Base-by-base conservation (phyloP, 495 filamentous ascomycete species). In the Gamarada debralockiae region DNA sequence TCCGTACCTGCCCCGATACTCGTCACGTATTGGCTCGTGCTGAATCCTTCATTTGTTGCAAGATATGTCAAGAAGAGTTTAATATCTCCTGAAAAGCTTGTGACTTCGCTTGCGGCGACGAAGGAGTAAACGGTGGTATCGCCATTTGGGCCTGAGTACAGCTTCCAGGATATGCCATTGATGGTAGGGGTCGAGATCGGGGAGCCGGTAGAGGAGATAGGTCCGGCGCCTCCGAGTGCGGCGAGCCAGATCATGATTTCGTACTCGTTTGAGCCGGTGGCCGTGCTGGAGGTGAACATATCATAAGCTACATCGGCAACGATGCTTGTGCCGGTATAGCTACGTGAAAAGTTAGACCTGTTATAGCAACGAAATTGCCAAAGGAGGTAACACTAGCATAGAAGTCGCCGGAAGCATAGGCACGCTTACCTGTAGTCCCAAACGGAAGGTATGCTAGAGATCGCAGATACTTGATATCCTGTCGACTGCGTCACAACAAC, bases 221-320 rank as follows among this genome's bases (percentile, higher is more conserved):
- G 80, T 10, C 80, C 81, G 3, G 83, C 80, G 42, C 78, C 81
- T 27, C 81, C 82, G 51, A 79, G 65, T 23, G 78, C 76, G 3
- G 68, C 81, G 20, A 86, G 74, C 84, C 84, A 88, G 59, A 88
- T 71, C 84, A 88, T 88, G 63, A 88, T 73, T 65, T 88, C 84
- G 64, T 84, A 85, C 59, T 80, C 70, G 24, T 70, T 65, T 31
- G 60, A 60, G 20, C 72, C 73, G 46, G 61, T 61, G 9, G 76
- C 58, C 17, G 70, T 71, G 20, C 74, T 69, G 15, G 71, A 70
- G 36, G 76, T 73, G 69, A 84, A 88, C 53, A 86, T 67, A 60
- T 87, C 83, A 62, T 86, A 87, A 20, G 82, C 68, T 18, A 87
- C 83, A 58, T 87, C 71, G 20, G 80, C 79, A n/a, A 82, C 74